These are phyloP conservation scores for Cymbopogon flexuosus DNA, from an alignment of 202 grass and related monocot genomes.

Conservation along the genomic window DNA sequence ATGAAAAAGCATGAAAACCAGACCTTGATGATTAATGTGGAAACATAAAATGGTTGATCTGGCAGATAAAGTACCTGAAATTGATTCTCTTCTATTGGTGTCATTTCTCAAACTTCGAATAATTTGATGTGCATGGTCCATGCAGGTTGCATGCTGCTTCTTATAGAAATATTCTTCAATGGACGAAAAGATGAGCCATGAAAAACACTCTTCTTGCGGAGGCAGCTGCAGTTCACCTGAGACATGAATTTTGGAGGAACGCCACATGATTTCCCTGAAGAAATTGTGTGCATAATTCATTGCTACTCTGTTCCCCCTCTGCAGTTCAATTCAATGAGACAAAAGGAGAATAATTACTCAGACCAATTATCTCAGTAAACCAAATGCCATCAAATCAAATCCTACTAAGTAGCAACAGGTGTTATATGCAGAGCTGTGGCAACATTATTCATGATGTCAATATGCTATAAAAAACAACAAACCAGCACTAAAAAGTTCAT, in stretches of 20 bases:
- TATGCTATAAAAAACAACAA: constrained; percentile 18
- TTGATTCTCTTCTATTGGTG: constrained; percentile 41
- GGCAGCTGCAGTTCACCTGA: constrained; percentile 74
- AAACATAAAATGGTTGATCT: constrained; percentile 19
- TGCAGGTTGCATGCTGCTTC: constrained; percentile 84
- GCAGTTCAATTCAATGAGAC: constrained; percentile 42
- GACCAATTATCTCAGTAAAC: constrained; percentile 33
- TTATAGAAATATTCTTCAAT: constrained; percentile 99
- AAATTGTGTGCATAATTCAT: constrained; percentile 77
- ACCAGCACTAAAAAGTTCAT: neutral
- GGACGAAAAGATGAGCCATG: constrained; percentile 76
- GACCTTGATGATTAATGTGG: constrained; percentile 3
- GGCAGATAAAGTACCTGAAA: constrained; percentile 39
- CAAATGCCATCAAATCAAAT: constrained; percentile 5
- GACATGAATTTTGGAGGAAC: constrained; percentile 86
- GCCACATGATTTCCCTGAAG: constrained; percentile 94
- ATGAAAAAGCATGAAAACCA: constrained; percentile 25
- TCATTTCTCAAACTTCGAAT: constrained; percentile 76
- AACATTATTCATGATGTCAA: constrained; percentile 5
- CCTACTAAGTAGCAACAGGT: neutral
- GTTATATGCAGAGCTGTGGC: neutral
- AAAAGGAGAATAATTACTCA: constrained; percentile 31
- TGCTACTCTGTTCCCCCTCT: constrained; percentile 64
- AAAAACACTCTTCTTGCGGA: constrained; percentile 81
- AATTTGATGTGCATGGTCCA: constrained; percentile 88